Evolutionary conservation across 2,329 filamentous ascomycete genomes (phyloP), one percentile per base, ranked within the genome.

Genomic region (Cryphonectria nitschkei): DNA sequence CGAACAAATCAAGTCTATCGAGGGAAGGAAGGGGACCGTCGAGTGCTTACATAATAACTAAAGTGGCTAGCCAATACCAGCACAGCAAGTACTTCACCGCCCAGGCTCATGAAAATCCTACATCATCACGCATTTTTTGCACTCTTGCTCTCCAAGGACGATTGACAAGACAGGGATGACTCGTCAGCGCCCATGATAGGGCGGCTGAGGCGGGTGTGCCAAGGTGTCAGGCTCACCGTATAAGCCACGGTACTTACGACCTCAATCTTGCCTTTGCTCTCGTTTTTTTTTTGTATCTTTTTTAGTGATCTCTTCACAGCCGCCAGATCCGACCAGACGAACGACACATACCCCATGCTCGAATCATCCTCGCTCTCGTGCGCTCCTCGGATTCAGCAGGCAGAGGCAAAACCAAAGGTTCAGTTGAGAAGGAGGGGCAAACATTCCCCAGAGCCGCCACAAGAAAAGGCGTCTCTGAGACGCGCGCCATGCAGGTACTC

Each of bases 401-500:
- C 70, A 72, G 65, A 58, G 64, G 68, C 70, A 65, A 43, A 11
- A 11, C 5, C 37, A 43, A 60, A 43, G 52, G 50, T 68, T 71
- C 71, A 73, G 43, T 68, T 65, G 73, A 58, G 19, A 46, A 16
- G 52, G 58, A 50, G 60, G 16, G 26, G 13, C 61, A 50, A 56
- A 68, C 26, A 58, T 50, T 46, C 61, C 37, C 3, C 19, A n/a
- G 22, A 56, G 63, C 63, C 9, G 65, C 67, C 73, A 73, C 65
- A 16, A 56, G 61, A 46, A n/a, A 50, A 50, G 19, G 2, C 1
- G 50, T 34, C 32, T 37, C 41, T 56, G 37, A 54, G 66, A 67
- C 69, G 71, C 69, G 71, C 73, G 68, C 65, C 56, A 74, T 74
- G 73, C 73, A 74, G 69, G 71, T 71, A 73, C 72, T 37, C 46